Percentiles rank a stretch among this genome's conserved stretches.
Conservation (phyloP, 1,284 basidiomycete genomes). For the Ustilago curta region DNA sequence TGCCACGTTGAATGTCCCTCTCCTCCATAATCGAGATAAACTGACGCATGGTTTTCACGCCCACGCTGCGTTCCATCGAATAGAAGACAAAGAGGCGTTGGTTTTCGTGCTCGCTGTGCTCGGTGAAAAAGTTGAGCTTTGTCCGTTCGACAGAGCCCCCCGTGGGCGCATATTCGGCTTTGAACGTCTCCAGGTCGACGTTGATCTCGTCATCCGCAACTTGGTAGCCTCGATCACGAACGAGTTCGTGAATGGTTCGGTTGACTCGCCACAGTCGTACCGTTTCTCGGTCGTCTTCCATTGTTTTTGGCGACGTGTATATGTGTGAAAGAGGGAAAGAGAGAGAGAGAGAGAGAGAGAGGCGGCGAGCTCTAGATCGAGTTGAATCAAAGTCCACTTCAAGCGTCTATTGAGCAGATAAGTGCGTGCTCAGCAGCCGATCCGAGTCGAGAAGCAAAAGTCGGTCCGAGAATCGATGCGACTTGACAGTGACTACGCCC, state of each 20-base stretch:
- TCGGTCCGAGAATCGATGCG: too few relatives aligned
- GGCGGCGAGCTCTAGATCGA: not conserved
- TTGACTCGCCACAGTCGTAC: constrained; percentile 94
- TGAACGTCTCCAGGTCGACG: constrained; percentile 83
- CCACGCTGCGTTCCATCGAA: constrained; percentile 70
- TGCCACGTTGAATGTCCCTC: constrained; percentile 87
- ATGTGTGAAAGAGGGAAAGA: not conserved
- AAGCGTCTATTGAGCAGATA: too few relatives aligned
- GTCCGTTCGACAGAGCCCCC: constrained; percentile 61
- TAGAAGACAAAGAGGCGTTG: constrained; percentile 95
- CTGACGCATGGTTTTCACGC: constrained; percentile 68
- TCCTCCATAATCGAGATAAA: constrained; percentile 67
- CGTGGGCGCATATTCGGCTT: constrained; percentile 72
- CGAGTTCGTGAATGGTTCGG: constrained; percentile 94
- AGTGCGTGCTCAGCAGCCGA: too few relatives aligned
- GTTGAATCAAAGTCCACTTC: not conserved
- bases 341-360: not conserved
- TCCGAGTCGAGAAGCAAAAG: too few relatives aligned
- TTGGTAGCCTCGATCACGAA: constrained; percentile 85
- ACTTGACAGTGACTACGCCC: too few relatives aligned
- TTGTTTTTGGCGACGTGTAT: constrained; percentile 17
- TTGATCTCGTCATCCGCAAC: constrained; percentile 91
- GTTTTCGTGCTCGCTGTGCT: constrained; percentile 69
- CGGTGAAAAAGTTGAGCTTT: constrained; percentile 66
- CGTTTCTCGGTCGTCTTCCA: constrained; percentile 70